Base-by-base conservation (phyloP, 2,329 filamentous ascomycete genomes). In the Neocatenulostroma microsporum region DNA sequence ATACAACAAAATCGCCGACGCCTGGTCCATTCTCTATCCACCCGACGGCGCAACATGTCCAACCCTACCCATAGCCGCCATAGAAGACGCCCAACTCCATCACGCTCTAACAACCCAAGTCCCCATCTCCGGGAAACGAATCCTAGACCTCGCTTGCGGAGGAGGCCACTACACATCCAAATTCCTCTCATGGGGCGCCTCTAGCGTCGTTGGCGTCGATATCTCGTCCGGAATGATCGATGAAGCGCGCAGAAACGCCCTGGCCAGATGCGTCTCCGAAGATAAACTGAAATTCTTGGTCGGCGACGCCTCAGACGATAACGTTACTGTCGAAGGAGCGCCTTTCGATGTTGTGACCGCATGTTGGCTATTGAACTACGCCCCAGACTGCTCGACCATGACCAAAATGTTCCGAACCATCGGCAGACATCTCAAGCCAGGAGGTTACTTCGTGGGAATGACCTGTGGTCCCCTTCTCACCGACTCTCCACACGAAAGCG, bases 351-450 rank as follows among this genome's bases (percentile, higher is more conserved):
- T 35, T 4, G 21, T 35, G 4, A 25, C 27, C 12, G 33, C 33
- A 4, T 21, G 33, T 23, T 35, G 33, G 33, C 33, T 35, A 8
- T 18, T 35, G 21, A 35, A 35, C 21, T 35, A 35, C 17, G 33
- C 33, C 12, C 33, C 33, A 4, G 21, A 35, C 15, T 21, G n/a
- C 14, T 13, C 9, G 12, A 23, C 33, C 7, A 26, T 35, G 21
- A 8, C 20, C 21, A 14, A 17, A 9, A 35, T 35, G 33, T 35
- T 5, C 7, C 33, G 33, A 11, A 26, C 18, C 14, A 27, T 27
- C 21, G 12, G 23, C 21, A 5, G 13, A 10, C 21, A 35, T 27
- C 33, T 35, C 5, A 27, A 7, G 7, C 21, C 33, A 5, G 33
- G 33, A 7, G 33, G 33, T 5, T 23, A n/a, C 21, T 35, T 35